Evolutionary conservation across 176 grass and related monocot genomes (phyloP).

Genomic region (Cymbopogon citratus): DNA sequence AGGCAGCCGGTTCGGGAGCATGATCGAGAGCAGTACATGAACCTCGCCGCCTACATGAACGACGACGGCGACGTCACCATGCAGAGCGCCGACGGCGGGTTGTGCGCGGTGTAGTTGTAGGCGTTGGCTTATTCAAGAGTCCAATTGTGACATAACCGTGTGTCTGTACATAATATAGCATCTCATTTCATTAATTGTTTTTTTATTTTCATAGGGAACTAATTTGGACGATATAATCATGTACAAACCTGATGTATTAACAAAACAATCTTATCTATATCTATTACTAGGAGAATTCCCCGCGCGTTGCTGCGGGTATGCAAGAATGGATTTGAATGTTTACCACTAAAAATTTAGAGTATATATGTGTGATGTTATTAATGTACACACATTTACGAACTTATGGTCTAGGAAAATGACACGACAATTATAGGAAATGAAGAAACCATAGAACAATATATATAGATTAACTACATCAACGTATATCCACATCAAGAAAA

Average conservation of each 20-base stretch:
- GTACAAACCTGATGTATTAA: conserved; percentile 10
- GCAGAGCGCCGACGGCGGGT: conserved; percentile 22
- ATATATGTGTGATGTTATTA: too few species aligned
- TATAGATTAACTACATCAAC: too few species aligned
- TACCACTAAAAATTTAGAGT: too few species aligned
- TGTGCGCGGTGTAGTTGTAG: conserved; percentile 35
- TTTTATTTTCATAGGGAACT: conserved; percentile 5
- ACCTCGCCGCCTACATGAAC: conserved; percentile 66
- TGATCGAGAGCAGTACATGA: conserved; percentile 53
- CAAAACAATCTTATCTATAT: background rate
- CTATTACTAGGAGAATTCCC: too few species aligned
- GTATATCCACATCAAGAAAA: too few species aligned
- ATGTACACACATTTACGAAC: too few species aligned
- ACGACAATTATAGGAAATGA: too few species aligned
- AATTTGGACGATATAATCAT: background rate
- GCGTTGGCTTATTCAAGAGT: background rate
- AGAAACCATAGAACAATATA: too few species aligned
- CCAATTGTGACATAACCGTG: background rate
- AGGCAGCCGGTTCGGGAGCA: conserved; percentile 39
- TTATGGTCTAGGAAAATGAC: too few species aligned
- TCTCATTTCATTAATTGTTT: conserved; percentile 4
- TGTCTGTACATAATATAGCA: conserved; percentile 23
- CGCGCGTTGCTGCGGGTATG: too few species aligned
- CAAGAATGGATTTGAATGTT: too few species aligned
- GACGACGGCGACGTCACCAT: conserved; percentile 30